Evolutionary conservation across 768 basidiomycete genomes (phyloP).

Genomic region (Heimioporus sp.): DNA sequence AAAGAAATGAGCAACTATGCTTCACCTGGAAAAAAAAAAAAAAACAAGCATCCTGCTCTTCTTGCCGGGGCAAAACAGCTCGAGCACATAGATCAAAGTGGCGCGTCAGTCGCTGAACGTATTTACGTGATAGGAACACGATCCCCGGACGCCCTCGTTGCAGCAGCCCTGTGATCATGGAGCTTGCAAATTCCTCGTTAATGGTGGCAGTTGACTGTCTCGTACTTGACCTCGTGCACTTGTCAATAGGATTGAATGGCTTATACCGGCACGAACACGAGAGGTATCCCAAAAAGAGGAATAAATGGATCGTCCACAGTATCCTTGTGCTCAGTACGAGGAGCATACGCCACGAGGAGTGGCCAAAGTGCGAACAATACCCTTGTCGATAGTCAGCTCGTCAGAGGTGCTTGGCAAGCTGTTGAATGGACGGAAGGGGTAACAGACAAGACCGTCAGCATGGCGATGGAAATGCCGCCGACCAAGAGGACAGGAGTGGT

Average conservation of each 20-base stretch:
- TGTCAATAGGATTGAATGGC: conserved; percentile 99
- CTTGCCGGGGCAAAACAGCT: too few relatives aligned
- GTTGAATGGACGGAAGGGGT: conserved; percentile 97
- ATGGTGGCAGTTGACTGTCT: conserved; percentile 99
- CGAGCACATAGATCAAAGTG: too few relatives aligned
- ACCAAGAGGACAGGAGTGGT: conserved; percentile 98
- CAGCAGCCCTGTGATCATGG: conserved; percentile 93
- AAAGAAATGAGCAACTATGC: too few relatives aligned
- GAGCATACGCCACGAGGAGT: conserved; percentile 92
- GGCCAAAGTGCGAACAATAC: conserved; percentile 86
- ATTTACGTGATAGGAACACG: conserved; percentile 98
- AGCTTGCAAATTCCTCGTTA: too few relatives aligned
- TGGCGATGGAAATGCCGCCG: conserved; percentile 99
- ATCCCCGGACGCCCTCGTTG: conserved; percentile 99
- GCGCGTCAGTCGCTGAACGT: too few relatives aligned
- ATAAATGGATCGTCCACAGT: conserved; percentile 92
- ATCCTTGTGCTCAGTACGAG: conserved; percentile 98
- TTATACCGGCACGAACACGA: conserved; percentile 92
- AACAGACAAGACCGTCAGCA: conserved; percentile 98
- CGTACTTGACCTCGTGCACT: conserved; percentile 99
- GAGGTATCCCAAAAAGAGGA: conserved; percentile 67
- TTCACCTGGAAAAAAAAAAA: too few relatives aligned
- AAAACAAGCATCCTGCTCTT: too few relatives aligned
- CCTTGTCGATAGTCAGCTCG: conserved; percentile 96
- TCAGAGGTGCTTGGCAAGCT: conserved; percentile 98